Evolutionary conservation across 192 early-diverging fungal species (phyloP).

Genomic region (Spizellomyces sp.): DNA sequence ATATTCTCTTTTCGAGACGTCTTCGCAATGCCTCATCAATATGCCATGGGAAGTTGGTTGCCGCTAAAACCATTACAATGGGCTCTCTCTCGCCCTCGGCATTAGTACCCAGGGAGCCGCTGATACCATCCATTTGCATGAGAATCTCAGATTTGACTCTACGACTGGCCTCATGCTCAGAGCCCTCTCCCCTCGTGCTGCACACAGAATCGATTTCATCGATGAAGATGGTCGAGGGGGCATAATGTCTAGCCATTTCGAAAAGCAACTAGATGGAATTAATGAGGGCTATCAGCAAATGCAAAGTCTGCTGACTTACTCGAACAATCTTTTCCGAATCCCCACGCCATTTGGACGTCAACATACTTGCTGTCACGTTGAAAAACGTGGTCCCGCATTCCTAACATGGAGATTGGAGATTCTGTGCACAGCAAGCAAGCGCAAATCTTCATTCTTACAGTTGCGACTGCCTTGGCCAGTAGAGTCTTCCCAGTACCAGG

Average conservation of each 20-base stretch:
- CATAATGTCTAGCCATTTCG: conserved; percentile 64
- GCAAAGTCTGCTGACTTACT: conserved; percentile 22
- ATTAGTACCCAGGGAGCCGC: conserved; percentile 29
- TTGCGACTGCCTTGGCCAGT: conserved; percentile 66
- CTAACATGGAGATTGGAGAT: conserved; percentile 20
- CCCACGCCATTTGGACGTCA: conserved; percentile 66
- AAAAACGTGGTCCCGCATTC: conserved; percentile 71
- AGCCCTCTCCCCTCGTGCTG: conserved; percentile 49
- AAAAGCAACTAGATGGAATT: conserved; percentile 50
- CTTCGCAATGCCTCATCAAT: conserved; percentile 67
- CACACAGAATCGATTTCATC: conserved; percentile 67
- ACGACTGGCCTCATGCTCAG: conserved; percentile 55
- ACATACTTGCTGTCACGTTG: conserved; percentile 61
- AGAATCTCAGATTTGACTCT: conserved; percentile 65
- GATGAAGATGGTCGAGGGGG: conserved; percentile 67
- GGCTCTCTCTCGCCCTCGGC: conserved; percentile 46
- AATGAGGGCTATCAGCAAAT: no score
- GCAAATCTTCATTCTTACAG: conserved; percentile 35
- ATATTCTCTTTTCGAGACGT: conserved; percentile 64
- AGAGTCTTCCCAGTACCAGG: conserved; percentile 68
- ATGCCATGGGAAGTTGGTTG: conserved; percentile 76
- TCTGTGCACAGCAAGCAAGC: neutral
- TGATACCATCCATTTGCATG: conserved; percentile 70
- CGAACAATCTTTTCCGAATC: conserved; percentile 66
- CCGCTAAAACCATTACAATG: conserved; percentile 67